Evolutionary conservation across 2,329 filamentous ascomycete genomes (phyloP).

Genomic region (Exophiala oligosperma): DNA sequence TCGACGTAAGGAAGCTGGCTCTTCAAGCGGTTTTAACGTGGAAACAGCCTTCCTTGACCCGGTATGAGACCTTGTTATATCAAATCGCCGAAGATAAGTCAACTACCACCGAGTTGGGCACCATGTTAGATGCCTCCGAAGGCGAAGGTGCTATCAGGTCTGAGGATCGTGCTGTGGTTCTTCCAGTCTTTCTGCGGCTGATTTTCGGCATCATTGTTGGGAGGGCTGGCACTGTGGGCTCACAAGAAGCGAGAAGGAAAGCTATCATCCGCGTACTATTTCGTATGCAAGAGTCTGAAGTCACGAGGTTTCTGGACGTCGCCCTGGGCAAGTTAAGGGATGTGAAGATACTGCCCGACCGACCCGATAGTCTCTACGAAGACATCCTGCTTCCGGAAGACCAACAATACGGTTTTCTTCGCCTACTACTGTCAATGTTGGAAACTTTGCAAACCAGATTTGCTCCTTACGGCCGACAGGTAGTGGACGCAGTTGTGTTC

Average conservation of each 20-base stretch:
- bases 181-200: conserved; percentile 83
- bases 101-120: conserved; percentile 90
- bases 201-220: conserved; percentile 88
- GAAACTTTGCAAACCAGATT: conserved; percentile 78
- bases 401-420: conserved; percentile 87
- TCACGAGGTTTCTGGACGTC: conserved; percentile 80
- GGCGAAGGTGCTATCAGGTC: conserved; percentile 67
- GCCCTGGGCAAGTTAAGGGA: conserved; percentile 69
- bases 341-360: conserved; percentile 53
- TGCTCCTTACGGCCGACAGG: conserved; percentile 62
- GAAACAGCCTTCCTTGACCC: conserved; percentile 74
- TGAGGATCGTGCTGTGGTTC: conserved; percentile 70
- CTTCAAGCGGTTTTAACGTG: conserved; percentile 84
- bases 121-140: conserved; percentile 73
- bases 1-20: conserved; percentile 81
- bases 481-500: conserved; percentile 78
- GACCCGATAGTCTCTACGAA: conserved; percentile 53
- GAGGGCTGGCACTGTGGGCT: conserved; percentile 74
- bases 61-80: conserved; percentile 81
- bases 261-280: conserved; percentile 75
- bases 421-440: conserved; percentile 73
- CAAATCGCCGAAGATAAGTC: conserved; percentile 86
- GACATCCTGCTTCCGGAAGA: conserved; percentile 64
- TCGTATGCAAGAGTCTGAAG: conserved; percentile 70
- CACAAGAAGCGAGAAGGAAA: conserved; percentile 75